These are phyloP conservation scores for Thalassiosira mediterranea DNA, from an alignment of 352 stramenopile genomes.

Conservation along the genomic window DNA sequence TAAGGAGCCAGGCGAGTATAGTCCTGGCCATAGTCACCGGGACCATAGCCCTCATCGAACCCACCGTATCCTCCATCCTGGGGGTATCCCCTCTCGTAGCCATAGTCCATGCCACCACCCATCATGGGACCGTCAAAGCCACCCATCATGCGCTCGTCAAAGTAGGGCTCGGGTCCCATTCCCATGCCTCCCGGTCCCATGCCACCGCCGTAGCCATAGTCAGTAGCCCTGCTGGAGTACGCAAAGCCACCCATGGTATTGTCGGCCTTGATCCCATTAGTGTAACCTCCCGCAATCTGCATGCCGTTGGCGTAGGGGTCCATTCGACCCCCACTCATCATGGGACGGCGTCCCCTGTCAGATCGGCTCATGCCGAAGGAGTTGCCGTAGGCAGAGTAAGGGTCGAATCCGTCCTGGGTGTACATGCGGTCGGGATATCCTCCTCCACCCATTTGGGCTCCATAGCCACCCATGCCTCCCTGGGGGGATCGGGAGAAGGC, in stretches of 20 bases:
- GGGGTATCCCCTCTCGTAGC: neutral
- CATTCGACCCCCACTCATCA: no score
- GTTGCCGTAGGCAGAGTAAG: conserved; percentile 11
- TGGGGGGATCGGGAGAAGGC: conserved; percentile 18
- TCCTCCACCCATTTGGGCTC: no score
- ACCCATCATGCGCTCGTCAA: no score
- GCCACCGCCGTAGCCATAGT: conserved; percentile 3
- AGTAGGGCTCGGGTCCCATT: no score
- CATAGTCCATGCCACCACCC: conserved; percentile 3
- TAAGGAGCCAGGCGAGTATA: no score
- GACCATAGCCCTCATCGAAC: no score
- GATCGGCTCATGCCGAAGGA: conserved; percentile 4
- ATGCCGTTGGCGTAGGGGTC: no score
- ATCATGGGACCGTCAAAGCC: conserved; percentile 18
- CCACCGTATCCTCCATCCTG: conserved; percentile 7
- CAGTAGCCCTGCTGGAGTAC: conserved; percentile 14
- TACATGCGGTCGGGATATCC: conserved; percentile 11
- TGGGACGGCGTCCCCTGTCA: conserved; percentile 4
- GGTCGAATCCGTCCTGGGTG: conserved; percentile 16
- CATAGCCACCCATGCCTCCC: conserved; percentile 7
- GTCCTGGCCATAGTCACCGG: no score
- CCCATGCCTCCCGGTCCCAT: no score
- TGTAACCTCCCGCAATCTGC: neutral
- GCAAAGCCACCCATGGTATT: conserved; percentile 24
- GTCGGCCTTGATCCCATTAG: no score